These are phyloP conservation scores for Polyrhizophydium stewartii DNA, from an alignment of 371 early-diverging fungal genomes.

Conservation along the genomic window DNA sequence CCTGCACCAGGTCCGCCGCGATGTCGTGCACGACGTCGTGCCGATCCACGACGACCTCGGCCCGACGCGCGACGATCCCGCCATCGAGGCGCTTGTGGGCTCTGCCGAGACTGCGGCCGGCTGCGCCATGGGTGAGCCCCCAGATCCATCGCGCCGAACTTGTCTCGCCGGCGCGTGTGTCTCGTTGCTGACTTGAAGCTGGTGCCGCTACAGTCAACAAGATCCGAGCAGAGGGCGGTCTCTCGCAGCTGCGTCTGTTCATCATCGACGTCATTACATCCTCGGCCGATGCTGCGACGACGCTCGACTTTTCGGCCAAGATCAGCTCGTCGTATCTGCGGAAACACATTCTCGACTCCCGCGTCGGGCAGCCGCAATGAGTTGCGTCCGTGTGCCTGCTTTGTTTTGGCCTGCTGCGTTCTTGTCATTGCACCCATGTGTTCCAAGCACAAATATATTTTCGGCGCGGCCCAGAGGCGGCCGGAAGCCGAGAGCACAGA, in stretches of 20 bases:
- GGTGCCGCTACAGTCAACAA: constrained; percentile 52
- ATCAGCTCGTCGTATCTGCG: constrained; percentile 68
- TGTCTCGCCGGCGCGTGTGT: neutral
- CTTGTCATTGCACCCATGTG: no score
- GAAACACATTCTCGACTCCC: neutral
- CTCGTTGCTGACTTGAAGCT: neutral
- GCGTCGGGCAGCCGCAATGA: no score
- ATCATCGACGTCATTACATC: constrained; percentile 68
- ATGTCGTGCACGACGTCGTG: constrained; percentile 53
- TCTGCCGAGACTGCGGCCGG: constrained; percentile 82
- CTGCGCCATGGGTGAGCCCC: constrained; percentile 40
- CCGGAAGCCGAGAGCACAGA: no score
- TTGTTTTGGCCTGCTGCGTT: no score
- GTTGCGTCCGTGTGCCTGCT: no score
- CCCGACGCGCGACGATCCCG: constrained; percentile 74
- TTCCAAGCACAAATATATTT: no score
- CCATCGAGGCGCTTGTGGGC: constrained; percentile 79
- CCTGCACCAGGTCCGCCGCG: constrained; percentile 50
- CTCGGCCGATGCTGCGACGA: no score
- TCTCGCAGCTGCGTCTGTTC: constrained; percentile 58
- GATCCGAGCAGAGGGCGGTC: constrained; percentile 45
- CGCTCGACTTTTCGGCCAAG: constrained; percentile 42
- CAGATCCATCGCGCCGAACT: neutral
- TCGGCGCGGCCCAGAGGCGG: no score
- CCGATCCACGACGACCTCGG: constrained; percentile 84